Base-by-base conservation (phyloP, 805 yeast species). In the Kodamaea neixiangensis region DNA sequence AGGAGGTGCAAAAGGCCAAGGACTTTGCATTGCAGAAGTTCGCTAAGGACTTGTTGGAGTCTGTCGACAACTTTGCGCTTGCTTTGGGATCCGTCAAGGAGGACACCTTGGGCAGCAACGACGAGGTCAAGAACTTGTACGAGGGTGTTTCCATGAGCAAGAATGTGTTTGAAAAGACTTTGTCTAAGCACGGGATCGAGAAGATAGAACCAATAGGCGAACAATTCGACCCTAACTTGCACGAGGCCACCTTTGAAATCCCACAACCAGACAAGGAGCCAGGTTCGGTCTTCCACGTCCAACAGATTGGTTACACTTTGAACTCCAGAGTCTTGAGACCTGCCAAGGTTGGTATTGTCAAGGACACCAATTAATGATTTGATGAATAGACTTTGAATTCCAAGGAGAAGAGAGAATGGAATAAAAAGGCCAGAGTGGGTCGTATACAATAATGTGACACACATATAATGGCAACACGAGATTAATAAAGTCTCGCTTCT, bases 301-400 rank as follows among this genome's bases (percentile, higher is more conserved):
- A 91, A 74, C 97, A 88, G 73, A 80, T 86, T 19, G 97, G 97
- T 40, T 91, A 85, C 75, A 83, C 86, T 53, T 78, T 90, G 63
- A 90, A 90, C 73, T 83, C 86, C 61, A 82, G 97, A 67, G 96
- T 91, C 31, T 79, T 91, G 66, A 83, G 97, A 73, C 96, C 97
- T 29, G 97, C 97, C 52, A 91, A 91, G 78, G 97, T 91, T 58
- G 97, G 97, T 60, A 82, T 91, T 63, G 97, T 91, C 58, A 89
- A 87, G 74, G 81, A 70, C 53, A 62, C 57, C 38, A 39, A 50
- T 41, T 50, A 33, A 44, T 44, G 38, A 33, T 31, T 14, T 44
- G 33, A 33, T 33, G 25, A 7, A 17, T 13, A 29, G 6, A 11
- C 22, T 34, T 10, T 17, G 13, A 22, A 20, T 31, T 45, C 46